Base-by-base conservation (phyloP, 371 early-diverging fungal genomes). In the Rhizopus delemar region DNA sequence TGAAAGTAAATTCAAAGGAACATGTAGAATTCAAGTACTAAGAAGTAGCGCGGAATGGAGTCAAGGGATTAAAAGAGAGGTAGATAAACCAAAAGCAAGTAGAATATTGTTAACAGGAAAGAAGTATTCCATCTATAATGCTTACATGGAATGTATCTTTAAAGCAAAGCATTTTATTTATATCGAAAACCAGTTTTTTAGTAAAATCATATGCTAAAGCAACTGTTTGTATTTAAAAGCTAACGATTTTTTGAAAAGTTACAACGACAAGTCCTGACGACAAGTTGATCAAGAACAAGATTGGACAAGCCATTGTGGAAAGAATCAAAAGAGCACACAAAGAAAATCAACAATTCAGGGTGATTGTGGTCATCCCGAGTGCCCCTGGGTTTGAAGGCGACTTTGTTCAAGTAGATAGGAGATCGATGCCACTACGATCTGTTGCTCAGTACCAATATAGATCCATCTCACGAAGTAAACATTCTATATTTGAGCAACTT, bases 151-250 rank as follows among this genome's bases (percentile, higher is more conserved):
- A 48, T 73, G 82, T 58, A 97, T 97, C 46, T 71, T 69, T 16
- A 82, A 81, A 43, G 85, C 96, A 5, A 81, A 93, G 71, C 90
- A 93, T 61, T 94, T 87, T 71, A 85, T 97, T 36, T 97, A 97
- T 71, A 96, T 97, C 57, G 96, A 97, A 69, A 96, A 97, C 68
- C 96, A 97, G 69, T 96, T 96, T 74, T 96, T 96, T 66, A 88
- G 90, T 82, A 76, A 74, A 75, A 62, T 41, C 12, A 8, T 8
- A 57, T 28, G 5, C 22, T 39, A 41, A 46, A 8, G 41, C 7
- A 57, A 29, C 22, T 22, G 22, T 22, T 2, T 22, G 2, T 53
- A 2, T 13, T 49, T 53, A 12, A 39, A 39, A 9, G 12, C 8
- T 39, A 7, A 39, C 2, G 12, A 9, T 12, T 39, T 12, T 13